Conservation (phyloP, 148 eudicot genomes). For the Rhododendron ferrugineum region DNA sequence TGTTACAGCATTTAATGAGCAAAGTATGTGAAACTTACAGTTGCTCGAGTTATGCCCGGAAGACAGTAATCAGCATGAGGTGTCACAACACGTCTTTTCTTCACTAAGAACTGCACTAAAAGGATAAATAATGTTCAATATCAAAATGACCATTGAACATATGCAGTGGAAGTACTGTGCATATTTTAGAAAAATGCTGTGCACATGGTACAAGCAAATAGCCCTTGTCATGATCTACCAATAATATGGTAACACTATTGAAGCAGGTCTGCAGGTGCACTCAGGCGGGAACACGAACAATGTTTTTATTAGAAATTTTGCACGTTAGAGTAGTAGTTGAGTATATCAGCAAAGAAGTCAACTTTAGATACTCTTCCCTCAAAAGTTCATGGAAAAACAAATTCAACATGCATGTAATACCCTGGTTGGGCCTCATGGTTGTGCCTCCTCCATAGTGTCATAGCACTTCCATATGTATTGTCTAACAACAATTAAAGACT, state of each 20-base stretch:
- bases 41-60: slow-evolving; percentile 94
- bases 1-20: neutral
- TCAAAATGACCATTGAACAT: neutral
- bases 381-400: neutral
- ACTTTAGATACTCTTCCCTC: neutral
- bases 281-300: neutral
- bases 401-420: neutral
- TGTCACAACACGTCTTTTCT: slow-evolving; percentile 74
- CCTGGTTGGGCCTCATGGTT: neutral
- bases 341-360: neutral
- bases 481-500: neutral
- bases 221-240: neutral
- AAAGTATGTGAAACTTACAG: slow-evolving; percentile 51
- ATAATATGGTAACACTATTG: neutral
- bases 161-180: neutral
- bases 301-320: neutral
- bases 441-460: neutral
- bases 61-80: slow-evolving; percentile 98
- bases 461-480: neutral
- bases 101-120: slow-evolving; percentile 82
- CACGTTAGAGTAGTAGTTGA: neutral
- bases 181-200: neutral
- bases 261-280: neutral
- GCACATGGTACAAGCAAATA: neutral
- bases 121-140: neutral